phyloP scores from a whole-genome alignment of 2,329 filamentous ascomycete genomes.

The Pseudocercospora ulei region DNA sequence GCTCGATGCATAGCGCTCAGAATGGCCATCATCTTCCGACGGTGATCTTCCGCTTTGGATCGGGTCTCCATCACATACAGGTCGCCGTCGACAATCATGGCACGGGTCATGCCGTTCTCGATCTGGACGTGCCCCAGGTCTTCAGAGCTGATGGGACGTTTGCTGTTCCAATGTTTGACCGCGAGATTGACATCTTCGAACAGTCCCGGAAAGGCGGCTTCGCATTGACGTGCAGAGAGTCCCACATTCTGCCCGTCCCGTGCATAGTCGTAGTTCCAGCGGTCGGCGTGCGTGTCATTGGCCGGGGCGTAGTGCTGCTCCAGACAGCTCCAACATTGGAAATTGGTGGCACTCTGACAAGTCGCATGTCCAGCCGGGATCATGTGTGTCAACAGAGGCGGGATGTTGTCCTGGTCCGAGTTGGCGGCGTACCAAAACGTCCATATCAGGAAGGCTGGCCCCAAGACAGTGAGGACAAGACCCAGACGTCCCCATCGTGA shows the following conservation, averaged over 20 bases:
- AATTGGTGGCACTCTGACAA: slow-evolving; percentile 18
- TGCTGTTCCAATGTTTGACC: slow-evolving; percentile 19
- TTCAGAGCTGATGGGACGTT: slow-evolving; percentile 17
- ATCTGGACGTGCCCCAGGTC: slow-evolving; percentile 18
- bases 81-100: slow-evolving; percentile 33
- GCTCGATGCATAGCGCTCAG: slow-evolving; percentile 44
- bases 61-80: slow-evolving; percentile 32
- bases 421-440: slow-evolving; percentile 22
- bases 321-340: slow-evolving; percentile 20
- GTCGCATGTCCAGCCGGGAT: slow-evolving; percentile 23
- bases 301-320: slow-evolving; percentile 11
- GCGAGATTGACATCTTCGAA: slow-evolving; percentile 31
- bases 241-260: slow-evolving; percentile 19
- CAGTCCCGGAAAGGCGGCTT: slow-evolving; percentile 29
- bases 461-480: slow-evolving; percentile 11
- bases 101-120: slow-evolving; percentile 25
- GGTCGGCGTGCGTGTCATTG: slow-evolving; percentile 13
- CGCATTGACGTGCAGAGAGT: slow-evolving; percentile 25
- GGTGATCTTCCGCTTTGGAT: slow-evolving; percentile 24
- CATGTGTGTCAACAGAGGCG: slow-evolving; percentile 19
- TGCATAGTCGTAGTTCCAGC: slow-evolving; percentile 17
- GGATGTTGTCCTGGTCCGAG: slow-evolving; percentile 21
- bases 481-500: slow-evolving; percentile 11
- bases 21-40: slow-evolving; percentile 24
- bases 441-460: slow-evolving; percentile 13